Percentiles rank a stretch among this genome's conserved stretches.
phyloP scores from a whole-genome alignment of 1,284 basidiomycete genomes.

The Volvariella volvacea region DNA sequence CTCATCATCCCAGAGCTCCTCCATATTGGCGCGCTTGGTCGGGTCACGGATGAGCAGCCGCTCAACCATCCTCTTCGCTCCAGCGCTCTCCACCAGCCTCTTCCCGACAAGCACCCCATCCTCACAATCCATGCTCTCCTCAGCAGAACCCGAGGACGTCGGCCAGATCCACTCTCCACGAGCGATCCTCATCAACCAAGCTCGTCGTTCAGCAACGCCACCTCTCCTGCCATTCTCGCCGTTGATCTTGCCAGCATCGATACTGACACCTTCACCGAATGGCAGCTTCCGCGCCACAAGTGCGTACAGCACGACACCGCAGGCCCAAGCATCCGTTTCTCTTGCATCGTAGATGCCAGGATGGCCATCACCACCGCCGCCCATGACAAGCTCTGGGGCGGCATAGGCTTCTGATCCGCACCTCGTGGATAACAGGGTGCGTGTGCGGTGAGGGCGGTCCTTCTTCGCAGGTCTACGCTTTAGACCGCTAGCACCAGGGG shows the following conservation, averaged over 20 bases:
- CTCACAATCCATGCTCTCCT: constrained; percentile 5
- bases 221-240: constrained; percentile 22
- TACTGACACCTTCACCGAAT: constrained; percentile 41
- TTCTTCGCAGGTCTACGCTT: constrained; percentile 2
- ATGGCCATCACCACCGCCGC: constrained; percentile 23
- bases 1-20: constrained; percentile 59
- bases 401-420: constrained; percentile 92
- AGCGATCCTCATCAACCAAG: constrained; percentile 71
- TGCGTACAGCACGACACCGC: constrained; percentile 80
- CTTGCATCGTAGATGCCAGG: constrained; percentile 69
- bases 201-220: constrained; percentile 30
- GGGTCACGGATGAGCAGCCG: constrained; percentile 67
- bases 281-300: constrained; percentile 60
- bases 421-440: constrained; percentile 62
- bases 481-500: neutral
- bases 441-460: constrained; percentile 3
- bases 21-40: constrained; percentile 48
- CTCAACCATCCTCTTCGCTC: constrained; percentile 49
- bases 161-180: constrained; percentile 76
- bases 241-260: constrained; percentile 28
- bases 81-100: constrained; percentile 37
- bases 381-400: constrained; percentile 83
- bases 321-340: constrained; percentile 86
- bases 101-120: constrained; percentile 24
- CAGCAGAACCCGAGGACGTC: constrained; percentile 11